phyloP scores from a whole-genome alignment of 768 basidiomycete species.

The Phylloporus sp. region DNA sequence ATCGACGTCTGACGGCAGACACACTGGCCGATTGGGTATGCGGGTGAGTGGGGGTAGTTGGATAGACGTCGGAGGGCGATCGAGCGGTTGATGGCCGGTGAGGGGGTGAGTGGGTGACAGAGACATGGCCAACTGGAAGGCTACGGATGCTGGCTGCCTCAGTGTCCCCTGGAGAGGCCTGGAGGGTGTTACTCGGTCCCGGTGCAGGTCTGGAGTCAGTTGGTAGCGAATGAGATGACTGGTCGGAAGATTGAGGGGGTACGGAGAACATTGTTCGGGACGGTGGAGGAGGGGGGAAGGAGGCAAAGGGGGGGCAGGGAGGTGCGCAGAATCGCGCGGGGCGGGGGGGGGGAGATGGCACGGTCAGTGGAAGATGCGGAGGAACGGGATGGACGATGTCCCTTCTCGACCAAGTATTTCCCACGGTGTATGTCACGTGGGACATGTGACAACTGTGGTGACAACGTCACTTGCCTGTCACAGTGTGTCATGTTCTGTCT shows the following conservation, averaged over 20 bases:
- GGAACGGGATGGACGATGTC: background rate
- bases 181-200: constrained; percentile 1
- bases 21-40: constrained; percentile 16
- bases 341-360: constrained; percentile 2
- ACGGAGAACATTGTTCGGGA: constrained; percentile 2
- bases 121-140: constrained; percentile 52
- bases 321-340: constrained; percentile 1
- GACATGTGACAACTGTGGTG: background rate
- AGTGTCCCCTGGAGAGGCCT: constrained; percentile 33
- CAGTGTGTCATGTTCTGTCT: constrained; percentile 11
- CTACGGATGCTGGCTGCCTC: constrained; percentile 59
- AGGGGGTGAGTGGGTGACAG: constrained; percentile 35
- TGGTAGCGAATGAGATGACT: background rate
- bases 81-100: constrained; percentile 35
- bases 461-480: background rate
- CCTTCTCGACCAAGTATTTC: constrained; percentile 1
- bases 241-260: background rate
- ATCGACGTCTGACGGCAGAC: constrained; percentile 40
- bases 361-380: constrained; percentile 4
- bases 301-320: background rate
- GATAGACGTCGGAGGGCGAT: constrained; percentile 8
- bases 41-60: background rate
- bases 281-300: background rate
- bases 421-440: constrained; percentile 16
- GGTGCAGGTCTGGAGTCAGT: background rate